These are phyloP conservation scores for Calocybe gambosa DNA, from an alignment of 1,284 basidiomycete species.

Conservation along the genomic window DNA sequence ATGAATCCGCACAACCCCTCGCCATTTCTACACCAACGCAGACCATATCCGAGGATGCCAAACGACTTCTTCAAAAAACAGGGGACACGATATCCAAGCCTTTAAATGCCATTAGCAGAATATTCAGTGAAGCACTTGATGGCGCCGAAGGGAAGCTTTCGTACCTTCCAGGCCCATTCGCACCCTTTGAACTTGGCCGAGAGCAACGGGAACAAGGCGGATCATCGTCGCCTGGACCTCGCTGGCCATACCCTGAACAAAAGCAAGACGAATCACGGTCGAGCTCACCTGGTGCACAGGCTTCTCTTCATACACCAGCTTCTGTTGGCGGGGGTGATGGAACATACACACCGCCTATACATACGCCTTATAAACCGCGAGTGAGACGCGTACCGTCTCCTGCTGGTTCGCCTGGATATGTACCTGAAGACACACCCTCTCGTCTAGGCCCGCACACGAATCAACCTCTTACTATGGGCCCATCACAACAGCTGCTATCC, in stretches of 20 bases:
- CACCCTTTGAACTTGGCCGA: slow-evolving; percentile 50
- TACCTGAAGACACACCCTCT: slow-evolving; percentile 47
- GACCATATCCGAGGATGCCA: slow-evolving; percentile 71
- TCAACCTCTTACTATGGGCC: slow-evolving; percentile 33
- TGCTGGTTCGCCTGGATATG: slow-evolving; percentile 31
- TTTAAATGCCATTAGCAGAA: slow-evolving; percentile 78
- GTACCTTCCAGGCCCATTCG: slow-evolving; percentile 59
- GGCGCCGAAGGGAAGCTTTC: slow-evolving; percentile 42
- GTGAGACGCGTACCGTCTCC: slow-evolving; percentile 46
- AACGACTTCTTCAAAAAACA: slow-evolving; percentile 78
- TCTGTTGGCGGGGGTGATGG: slow-evolving; percentile 25
- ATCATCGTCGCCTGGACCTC: slow-evolving; percentile 19
- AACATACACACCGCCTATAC: slow-evolving; percentile 35
- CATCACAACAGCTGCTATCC: slow-evolving; percentile 28
- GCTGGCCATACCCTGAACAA: slow-evolving; percentile 36
- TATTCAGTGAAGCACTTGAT: slow-evolving; percentile 77
- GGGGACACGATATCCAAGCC: slow-evolving; percentile 87
- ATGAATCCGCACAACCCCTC: slow-evolving; percentile 80
- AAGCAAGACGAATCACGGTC: slow-evolving; percentile 22
- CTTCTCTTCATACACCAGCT: slow-evolving; percentile 34
- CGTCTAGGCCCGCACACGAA: slow-evolving; percentile 38
- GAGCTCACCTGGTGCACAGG: slow-evolving; percentile 18
- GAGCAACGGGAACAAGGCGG: slow-evolving; percentile 22
- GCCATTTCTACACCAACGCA: slow-evolving; percentile 55
- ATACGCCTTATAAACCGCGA: slow-evolving; percentile 70